A percentile compares a stretch with the other conserved stretches of the same genome.
phyloP scores from a whole-genome alignment of 345 rosid species.

The Hibiscus trionum region DNA sequence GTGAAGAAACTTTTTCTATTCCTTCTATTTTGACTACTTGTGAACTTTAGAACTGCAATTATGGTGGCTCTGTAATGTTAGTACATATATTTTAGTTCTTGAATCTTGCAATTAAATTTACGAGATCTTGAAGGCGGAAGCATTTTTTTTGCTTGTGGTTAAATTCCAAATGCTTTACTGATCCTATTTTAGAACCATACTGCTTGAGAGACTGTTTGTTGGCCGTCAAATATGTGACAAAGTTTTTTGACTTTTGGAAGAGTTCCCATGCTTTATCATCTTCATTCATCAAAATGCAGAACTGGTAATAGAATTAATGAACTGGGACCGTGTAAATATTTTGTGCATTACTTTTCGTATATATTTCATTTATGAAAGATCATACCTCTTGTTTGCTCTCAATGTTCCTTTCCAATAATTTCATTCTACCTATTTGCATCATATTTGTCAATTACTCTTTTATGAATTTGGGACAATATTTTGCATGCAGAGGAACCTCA shows the following conservation, averaged over 20 bases:
- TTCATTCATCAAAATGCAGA: neutral
- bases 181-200: neutral
- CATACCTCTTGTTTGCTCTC: neutral
- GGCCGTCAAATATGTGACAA: neutral
- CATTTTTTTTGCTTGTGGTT: neutral
- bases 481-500: conserved; percentile 73
- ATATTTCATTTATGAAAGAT: neutral
- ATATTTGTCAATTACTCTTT: neutral
- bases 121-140: neutral
- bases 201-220: neutral
- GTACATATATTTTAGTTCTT: neutral
- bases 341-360: neutral
- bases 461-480: conserved; percentile 7
- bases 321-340: neutral
- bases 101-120: neutral
- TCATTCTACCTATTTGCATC: neutral
- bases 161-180: neutral
- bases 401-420: neutral
- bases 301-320: neutral
- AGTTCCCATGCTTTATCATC: neutral
- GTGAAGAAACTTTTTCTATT: neutral
- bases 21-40: neutral
- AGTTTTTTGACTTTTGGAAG: neutral
- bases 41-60: neutral
- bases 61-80: neutral